Conservation (phyloP, 345 rosid genomes). For the Eucalyptus camaldulensis region DNA sequence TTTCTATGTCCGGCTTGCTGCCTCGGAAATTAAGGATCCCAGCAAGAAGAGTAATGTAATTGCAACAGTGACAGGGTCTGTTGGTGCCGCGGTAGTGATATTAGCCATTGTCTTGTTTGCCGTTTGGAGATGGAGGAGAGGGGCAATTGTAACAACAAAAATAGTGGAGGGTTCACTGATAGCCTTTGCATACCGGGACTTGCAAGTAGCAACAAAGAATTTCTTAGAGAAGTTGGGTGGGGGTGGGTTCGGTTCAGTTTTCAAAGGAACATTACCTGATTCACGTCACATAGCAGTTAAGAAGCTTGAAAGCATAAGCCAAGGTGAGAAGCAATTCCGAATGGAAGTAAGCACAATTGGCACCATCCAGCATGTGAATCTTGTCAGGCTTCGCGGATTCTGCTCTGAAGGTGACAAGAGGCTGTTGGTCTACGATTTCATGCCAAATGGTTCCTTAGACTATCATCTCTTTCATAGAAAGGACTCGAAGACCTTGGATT, state of each 20-base stretch:
- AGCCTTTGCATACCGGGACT: slow-evolving; percentile 56
- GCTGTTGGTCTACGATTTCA: slow-evolving; percentile 65
- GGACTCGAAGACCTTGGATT: slow-evolving; percentile 21
- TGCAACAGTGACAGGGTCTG: neutral
- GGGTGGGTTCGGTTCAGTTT: slow-evolving; percentile 89
- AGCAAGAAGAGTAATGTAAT: slow-evolving; percentile 10
- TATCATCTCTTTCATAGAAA: slow-evolving; percentile 29
- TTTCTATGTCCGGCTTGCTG: slow-evolving; percentile 47
- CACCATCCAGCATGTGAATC: slow-evolving; percentile 68
- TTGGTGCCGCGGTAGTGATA: slow-evolving; percentile 17
- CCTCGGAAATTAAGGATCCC: slow-evolving; percentile 39
- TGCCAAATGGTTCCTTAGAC: slow-evolving; percentile 69
- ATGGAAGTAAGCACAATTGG: slow-evolving; percentile 74
- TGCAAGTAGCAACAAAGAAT: slow-evolving; percentile 61
- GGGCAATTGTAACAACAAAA: slow-evolving; percentile 2
- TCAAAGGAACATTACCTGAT: slow-evolving; percentile 60
- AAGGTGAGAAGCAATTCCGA: slow-evolving; percentile 89
- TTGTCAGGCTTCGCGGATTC: slow-evolving; percentile 76
- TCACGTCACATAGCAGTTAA: slow-evolving; percentile 65
- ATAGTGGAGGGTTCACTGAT: slow-evolving; percentile 48
- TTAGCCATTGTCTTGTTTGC: slow-evolving; percentile 11
- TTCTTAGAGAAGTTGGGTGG: slow-evolving; percentile 77
- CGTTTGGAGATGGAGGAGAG: slow-evolving; percentile 15
- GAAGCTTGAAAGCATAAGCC: slow-evolving; percentile 65
- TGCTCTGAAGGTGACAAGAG: slow-evolving; percentile 62